These are phyloP conservation scores for Beauveria medogensis DNA, from an alignment of 2,329 filamentous ascomycete genomes.

Conservation along the genomic window DNA sequence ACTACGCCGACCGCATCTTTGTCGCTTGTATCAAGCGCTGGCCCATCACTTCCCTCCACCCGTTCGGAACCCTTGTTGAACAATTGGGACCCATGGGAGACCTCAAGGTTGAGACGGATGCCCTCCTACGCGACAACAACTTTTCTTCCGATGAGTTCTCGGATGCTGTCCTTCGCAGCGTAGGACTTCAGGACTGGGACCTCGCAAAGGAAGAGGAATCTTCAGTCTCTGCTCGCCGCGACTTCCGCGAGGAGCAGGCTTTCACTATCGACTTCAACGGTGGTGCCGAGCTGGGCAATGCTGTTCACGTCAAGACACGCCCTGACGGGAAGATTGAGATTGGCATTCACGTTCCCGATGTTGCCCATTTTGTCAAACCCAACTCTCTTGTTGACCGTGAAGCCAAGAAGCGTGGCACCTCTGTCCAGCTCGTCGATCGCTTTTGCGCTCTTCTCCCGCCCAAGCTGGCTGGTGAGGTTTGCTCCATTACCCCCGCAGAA, in stretches of 20 bases:
- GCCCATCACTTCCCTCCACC: slow-evolving; percentile 98
- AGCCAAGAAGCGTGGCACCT: slow-evolving; percentile 94
- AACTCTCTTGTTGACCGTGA: slow-evolving; percentile 95
- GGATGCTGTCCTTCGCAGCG: slow-evolving; percentile 87
- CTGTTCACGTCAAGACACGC: slow-evolving; percentile 81
- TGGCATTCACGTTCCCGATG: slow-evolving; percentile 89
- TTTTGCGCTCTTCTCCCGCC: slow-evolving; percentile 80
- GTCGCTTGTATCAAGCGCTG: slow-evolving; percentile 99
- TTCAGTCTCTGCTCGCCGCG: slow-evolving; percentile 65
- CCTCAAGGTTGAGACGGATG: slow-evolving; percentile 94
- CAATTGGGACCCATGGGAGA: slow-evolving; percentile 97
- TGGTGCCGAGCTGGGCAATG: slow-evolving; percentile 81
- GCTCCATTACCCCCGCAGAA: slow-evolving; percentile 77
- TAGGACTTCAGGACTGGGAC: slow-evolving; percentile 88
- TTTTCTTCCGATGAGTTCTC: slow-evolving; percentile 97
- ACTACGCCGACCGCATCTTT: slow-evolving; percentile 96
- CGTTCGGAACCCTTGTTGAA: slow-evolving; percentile 94
- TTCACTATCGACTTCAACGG: slow-evolving; percentile 92
- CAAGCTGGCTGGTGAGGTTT: slow-evolving; percentile 77
- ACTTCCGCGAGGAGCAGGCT: slow-evolving; percentile 79
- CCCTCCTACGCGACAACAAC: slow-evolving; percentile 95
- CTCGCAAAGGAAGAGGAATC: slow-evolving; percentile 75
- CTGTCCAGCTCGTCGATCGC: slow-evolving; percentile 88
- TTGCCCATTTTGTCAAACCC: slow-evolving; percentile 92
- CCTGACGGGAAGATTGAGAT: slow-evolving; percentile 84